phyloP scores from a whole-genome alignment of 2,329 filamentous ascomycete species.

The Saccharata proteae region DNA sequence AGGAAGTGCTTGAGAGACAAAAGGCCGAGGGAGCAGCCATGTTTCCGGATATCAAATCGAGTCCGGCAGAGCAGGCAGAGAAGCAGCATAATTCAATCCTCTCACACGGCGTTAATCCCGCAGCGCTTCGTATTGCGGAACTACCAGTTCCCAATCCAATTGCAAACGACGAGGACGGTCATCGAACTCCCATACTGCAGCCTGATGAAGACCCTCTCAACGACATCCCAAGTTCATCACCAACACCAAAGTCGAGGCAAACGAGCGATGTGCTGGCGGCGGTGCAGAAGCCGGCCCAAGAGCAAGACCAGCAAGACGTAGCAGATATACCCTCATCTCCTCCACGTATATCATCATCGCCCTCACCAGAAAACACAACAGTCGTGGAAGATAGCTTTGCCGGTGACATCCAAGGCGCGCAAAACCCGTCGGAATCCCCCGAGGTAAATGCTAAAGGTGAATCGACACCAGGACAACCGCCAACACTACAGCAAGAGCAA shows the following conservation, averaged over 20 bases:
- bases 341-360: constrained; percentile 8
- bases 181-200: too few species aligned
- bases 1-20: constrained; percentile 64
- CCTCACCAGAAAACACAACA: constrained; percentile 1
- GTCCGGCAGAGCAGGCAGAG: constrained; percentile 11
- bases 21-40: constrained; percentile 48
- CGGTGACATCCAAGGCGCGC: not conserved
- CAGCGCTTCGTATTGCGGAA: not conserved
- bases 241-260: constrained; percentile 32
- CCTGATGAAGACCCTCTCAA: constrained; percentile 30
- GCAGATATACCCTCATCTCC: constrained; percentile 12
- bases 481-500: too few species aligned
- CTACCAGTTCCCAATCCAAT: constrained; percentile 28
- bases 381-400: constrained; percentile 2
- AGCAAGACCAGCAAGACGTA: not conserved
- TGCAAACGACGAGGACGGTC: constrained; percentile 22
- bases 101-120: too few species aligned
- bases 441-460: too few species aligned
- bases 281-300: not conserved
- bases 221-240: constrained; percentile 39
- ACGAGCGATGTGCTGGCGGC: constrained; percentile 10
- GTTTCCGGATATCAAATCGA: constrained; percentile 48
- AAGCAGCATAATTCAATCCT: constrained; percentile 2
- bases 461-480: too few species aligned
- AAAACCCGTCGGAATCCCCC: too few species aligned